A percentile compares a stretch with the other conserved stretches of the same genome.
Evolutionary conservation across 192 early-diverging fungal species (phyloP).

Genomic region (Backusella psychrophila): DNA sequence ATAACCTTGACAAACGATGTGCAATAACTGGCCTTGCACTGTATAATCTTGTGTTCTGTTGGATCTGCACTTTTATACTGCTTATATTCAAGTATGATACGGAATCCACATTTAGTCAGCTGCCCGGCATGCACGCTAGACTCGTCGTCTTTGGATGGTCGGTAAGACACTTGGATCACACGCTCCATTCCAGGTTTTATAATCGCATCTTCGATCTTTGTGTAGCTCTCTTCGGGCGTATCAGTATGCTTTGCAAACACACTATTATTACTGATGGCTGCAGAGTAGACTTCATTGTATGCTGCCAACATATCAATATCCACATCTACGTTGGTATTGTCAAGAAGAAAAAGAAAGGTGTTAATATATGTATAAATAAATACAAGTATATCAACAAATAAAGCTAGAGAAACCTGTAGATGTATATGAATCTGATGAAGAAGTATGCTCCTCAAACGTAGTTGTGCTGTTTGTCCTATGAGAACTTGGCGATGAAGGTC

Average conservation of each 20-base stretch:
- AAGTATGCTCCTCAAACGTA: not conserved
- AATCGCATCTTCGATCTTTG: constrained; percentile 82
- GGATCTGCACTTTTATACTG: constrained; percentile 34
- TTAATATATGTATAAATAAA: not conserved
- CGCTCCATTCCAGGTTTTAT: constrained; percentile 82
- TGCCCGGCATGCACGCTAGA: constrained; percentile 68
- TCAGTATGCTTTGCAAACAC: not conserved
- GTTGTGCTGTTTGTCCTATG: not conserved
- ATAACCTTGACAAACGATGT: constrained; percentile 87
- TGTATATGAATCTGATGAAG: not conserved
- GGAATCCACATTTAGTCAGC: constrained; percentile 64
- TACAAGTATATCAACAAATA: not conserved
- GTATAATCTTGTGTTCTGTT: constrained; percentile 73
- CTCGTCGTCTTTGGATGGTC: constrained; percentile 58
- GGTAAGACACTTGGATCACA: constrained; percentile 76
- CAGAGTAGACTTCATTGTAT: not conserved
- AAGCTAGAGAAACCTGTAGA: not conserved
- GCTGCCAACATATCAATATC: constrained; percentile 11
- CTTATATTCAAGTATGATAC: constrained; percentile 63
- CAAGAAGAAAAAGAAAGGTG: not conserved
- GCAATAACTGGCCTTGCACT: constrained; percentile 87
- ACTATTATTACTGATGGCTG: not conserved
- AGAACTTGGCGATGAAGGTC: not conserved
- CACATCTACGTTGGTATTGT: not conserved
- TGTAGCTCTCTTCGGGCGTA: constrained; percentile 22